Evolutionary conservation across 305 asterid genomes (phyloP).

Genomic region (Fraxinus angustifolia): DNA sequence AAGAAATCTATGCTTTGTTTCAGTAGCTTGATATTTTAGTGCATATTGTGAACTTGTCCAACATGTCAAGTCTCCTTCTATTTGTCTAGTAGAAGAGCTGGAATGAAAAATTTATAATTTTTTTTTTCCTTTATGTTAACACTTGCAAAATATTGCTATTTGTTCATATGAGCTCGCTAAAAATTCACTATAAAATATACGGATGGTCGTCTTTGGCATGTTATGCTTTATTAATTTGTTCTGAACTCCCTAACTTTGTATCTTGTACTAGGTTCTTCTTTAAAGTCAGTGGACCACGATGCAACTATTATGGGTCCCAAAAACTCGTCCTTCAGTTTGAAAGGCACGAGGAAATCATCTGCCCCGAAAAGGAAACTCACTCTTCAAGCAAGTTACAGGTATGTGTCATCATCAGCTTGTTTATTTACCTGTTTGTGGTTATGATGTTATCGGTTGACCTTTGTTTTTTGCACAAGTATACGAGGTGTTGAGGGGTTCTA

Average conservation of each 20-base stretch:
- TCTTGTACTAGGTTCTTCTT: conserved; percentile 40
- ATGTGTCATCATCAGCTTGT: conserved; percentile 8
- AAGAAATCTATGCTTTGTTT: not conserved
- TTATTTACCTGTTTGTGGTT: not conserved
- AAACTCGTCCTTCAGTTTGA: conserved; percentile 46
- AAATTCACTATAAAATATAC: not conserved
- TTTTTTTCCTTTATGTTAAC: not conserved
- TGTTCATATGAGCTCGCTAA: conserved; percentile 3
- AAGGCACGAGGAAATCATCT: conserved; percentile 42
- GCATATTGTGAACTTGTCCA: not conserved
- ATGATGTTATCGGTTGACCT: not conserved
- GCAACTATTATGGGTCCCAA: conserved; percentile 30
- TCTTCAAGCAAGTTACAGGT: conserved; percentile 70
- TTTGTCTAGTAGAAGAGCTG: not conserved
- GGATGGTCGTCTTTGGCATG: not conserved
- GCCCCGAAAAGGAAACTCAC: conserved; percentile 42
- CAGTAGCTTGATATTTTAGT: not conserved
- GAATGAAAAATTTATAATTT: conserved; percentile 1
- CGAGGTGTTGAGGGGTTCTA: not conserved
- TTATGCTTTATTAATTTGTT: not conserved
- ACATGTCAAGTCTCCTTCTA: not conserved
- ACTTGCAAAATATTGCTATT: not conserved
- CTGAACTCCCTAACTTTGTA: not conserved
- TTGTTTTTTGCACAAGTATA: not conserved
- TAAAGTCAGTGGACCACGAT: conserved; percentile 46